phyloP scores from a whole-genome alignment of 192 early-diverging fungal species.

The Diversispora epigaea region DNA sequence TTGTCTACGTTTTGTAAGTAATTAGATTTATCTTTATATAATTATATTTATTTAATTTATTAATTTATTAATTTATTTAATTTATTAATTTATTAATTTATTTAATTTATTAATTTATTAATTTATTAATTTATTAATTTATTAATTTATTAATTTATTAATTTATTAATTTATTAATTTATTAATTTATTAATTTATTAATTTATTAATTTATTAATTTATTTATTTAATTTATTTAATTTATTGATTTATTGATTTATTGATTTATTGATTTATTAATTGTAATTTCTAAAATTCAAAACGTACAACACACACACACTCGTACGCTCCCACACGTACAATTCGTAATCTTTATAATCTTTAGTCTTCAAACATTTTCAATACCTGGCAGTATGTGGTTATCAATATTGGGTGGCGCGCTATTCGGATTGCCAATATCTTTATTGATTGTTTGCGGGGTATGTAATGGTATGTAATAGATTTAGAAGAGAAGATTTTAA shows the following conservation, averaged over 20 bases:
- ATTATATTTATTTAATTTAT: background rate
- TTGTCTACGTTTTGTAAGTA: conserved; percentile 59
- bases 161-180: background rate
- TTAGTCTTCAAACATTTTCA: conserved; percentile 60
- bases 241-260: background rate
- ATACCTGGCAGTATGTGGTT: conserved; percentile 67
- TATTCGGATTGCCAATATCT: conserved; percentile 54
- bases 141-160: background rate
- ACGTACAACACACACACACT: too few species aligned
- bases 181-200: background rate
- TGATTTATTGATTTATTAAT: too few species aligned
- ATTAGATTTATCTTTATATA: background rate
- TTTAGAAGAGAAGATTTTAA: background rate
- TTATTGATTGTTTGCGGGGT: conserved; percentile 52
- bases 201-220: background rate
- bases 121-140: background rate
- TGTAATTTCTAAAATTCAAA: conserved; percentile 8
- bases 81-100: background rate
- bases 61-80: background rate
- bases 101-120: background rate
- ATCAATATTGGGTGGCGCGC: conserved; percentile 54
- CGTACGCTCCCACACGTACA: too few species aligned
- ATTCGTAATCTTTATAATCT: too few species aligned
- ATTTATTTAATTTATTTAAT: background rate
- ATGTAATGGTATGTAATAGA: conserved; percentile 19